Conservation (phyloP, 108 stramenopile species). For the Nannochloropsis salina region DNA sequence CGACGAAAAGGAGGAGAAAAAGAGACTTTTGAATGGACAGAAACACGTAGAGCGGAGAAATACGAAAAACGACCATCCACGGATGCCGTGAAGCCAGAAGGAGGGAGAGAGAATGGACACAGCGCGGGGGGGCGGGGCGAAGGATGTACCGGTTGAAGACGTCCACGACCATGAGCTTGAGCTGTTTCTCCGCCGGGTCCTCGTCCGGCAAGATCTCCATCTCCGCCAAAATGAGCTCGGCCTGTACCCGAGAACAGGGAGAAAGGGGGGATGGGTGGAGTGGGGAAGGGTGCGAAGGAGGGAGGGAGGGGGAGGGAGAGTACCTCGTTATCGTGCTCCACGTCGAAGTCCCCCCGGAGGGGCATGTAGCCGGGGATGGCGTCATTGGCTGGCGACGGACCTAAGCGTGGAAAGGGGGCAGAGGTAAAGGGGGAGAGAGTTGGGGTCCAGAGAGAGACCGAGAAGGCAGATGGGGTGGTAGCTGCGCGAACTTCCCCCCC, state of each 20-base stretch:
- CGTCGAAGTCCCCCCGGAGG: slow-evolving; percentile 83
- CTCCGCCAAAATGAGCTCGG: slow-evolving; percentile 63
- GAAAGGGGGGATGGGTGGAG: neutral
- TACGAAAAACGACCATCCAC: no score
- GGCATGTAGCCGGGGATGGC: slow-evolving; percentile 44
- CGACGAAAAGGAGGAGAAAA: neutral
- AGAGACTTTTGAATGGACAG: neutral
- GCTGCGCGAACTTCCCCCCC: neutral
- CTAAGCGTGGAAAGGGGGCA: neutral
- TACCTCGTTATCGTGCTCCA: slow-evolving; percentile 92
- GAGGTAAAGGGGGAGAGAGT: neutral
- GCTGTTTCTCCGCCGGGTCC: slow-evolving; percentile 69
- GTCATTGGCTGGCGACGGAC: slow-evolving; percentile 23
- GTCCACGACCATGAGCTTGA: slow-evolving; percentile 73
- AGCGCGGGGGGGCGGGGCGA: neutral
- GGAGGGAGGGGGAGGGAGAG: neutral
- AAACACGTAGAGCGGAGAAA: neutral
- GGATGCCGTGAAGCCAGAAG: neutral
- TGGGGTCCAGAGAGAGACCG: neutral
- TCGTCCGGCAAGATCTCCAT: slow-evolving; percentile 73
- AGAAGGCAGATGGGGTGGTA: neutral
- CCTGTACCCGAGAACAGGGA: neutral
- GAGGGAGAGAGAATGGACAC: neutral
- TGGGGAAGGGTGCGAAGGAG: neutral
- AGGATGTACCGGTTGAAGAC: slow-evolving; percentile 66